Conservation (phyloP, 768 basidiomycete genomes). For the Mycena vulgaris region DNA sequence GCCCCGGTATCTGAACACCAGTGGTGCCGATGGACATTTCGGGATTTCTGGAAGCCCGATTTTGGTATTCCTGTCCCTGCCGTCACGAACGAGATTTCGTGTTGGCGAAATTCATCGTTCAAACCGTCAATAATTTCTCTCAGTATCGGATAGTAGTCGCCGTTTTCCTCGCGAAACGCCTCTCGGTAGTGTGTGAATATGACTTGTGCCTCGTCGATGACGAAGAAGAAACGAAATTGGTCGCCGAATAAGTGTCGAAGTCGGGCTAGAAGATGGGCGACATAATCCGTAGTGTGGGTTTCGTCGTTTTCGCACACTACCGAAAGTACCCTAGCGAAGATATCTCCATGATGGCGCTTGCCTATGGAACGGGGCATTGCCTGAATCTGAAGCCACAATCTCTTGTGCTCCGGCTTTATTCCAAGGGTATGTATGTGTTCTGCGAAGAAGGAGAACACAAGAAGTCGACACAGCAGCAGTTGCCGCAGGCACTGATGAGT, state of each 20-base stretch:
- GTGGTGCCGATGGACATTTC: neutral
- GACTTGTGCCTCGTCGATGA: conserved; percentile 12
- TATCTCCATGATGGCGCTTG: neutral
- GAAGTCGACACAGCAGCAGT: neutral
- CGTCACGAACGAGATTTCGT: conserved; percentile 12
- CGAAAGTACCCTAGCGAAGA: neutral
- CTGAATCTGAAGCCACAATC: no score
- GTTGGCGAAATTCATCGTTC: neutral
- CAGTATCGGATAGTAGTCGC: neutral
- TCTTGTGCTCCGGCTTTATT: neutral
- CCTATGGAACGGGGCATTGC: neutral
- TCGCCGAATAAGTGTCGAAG: neutral
- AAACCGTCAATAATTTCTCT: conserved; percentile 3
- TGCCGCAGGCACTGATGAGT: neutral
- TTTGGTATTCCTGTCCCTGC: no score
- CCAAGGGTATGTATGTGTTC: neutral
- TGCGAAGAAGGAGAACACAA: neutral
- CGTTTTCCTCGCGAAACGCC: conserved; percentile 4
- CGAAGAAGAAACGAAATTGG: conserved; percentile 6
- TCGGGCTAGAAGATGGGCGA: neutral
- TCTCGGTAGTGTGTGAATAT: neutral
- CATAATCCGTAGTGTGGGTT: no score
- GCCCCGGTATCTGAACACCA: conserved; percentile 24
- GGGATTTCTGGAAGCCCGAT: neutral
- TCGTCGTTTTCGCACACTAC: neutral